Evolutionary conservation across 352 stramenopile species (phyloP).

Genomic region (Aphanomyces invadans): DNA sequence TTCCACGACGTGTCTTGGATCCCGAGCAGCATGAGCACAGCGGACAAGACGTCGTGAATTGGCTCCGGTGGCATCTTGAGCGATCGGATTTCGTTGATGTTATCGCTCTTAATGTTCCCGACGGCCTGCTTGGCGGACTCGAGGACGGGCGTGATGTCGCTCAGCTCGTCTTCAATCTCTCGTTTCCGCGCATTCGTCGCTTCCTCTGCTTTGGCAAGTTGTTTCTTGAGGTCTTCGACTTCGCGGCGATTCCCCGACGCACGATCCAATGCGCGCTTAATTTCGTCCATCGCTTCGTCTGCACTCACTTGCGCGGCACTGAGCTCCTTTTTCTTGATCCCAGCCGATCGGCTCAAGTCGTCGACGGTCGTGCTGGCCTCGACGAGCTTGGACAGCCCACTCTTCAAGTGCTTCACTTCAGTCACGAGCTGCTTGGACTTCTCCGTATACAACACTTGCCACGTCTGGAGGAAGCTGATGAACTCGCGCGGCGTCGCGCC

Average conservation of each 20-base stretch:
- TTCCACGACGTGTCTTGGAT: constrained; percentile 95
- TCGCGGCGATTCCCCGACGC: constrained; percentile 85
- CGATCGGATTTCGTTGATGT: constrained; percentile 93
- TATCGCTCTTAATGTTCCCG: constrained; percentile 92
- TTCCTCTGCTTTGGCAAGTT: constrained; percentile 83
- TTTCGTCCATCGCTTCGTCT: constrained; percentile 93
- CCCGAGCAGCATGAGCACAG: constrained; percentile 92
- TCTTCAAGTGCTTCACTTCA: constrained; percentile 85
- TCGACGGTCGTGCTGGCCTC: constrained; percentile 88
- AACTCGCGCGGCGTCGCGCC: constrained; percentile 79
- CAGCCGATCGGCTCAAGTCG: constrained; percentile 80
- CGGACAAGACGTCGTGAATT: constrained; percentile 91
- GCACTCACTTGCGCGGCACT: constrained; percentile 77
- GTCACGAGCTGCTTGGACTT: constrained; percentile 77
- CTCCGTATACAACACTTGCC: constrained; percentile 60
- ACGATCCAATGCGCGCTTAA: constrained; percentile 87
- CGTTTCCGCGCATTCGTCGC: constrained; percentile 84
- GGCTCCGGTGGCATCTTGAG: constrained; percentile 93
- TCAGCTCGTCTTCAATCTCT: constrained; percentile 90
- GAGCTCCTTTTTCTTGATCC: constrained; percentile 87
- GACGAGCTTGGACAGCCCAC: constrained; percentile 86
- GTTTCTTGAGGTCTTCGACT: constrained; percentile 87
- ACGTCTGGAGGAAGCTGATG: constrained; percentile 77
- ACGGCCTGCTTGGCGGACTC: constrained; percentile 88
- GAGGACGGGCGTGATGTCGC: constrained; percentile 86